phyloP scores from a whole-genome alignment of 2,329 filamentous ascomycete genomes.

The Myrmaecium sp. region DNA sequence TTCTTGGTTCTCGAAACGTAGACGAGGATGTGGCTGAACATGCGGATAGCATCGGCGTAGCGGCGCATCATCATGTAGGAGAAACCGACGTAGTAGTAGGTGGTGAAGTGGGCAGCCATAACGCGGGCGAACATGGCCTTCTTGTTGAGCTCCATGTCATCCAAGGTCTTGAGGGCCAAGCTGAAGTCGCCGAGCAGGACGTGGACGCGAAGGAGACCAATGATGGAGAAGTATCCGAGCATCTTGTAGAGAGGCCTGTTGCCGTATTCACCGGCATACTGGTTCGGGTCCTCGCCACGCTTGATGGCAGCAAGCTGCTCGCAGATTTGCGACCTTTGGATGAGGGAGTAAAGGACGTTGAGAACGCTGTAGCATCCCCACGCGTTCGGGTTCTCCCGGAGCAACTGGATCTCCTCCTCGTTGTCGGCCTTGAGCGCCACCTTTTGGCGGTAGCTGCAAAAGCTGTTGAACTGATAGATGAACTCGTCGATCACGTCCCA shows the following conservation, averaged over 20 bases:
- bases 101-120: constrained; percentile 98
- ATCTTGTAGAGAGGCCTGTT: constrained; percentile 90
- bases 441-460: constrained; percentile 90
- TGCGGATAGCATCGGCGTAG: constrained; percentile 97
- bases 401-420: constrained; percentile 78
- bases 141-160: constrained; percentile 99
- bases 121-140: constrained; percentile 99
- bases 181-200: constrained; percentile 94
- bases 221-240: constrained; percentile 98
- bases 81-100: constrained; percentile 99
- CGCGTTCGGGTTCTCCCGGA: constrained; percentile 94
- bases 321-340: constrained; percentile 94
- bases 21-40: constrained; percentile 99
- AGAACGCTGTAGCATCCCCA: constrained; percentile 99
- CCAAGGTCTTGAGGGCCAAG: constrained; percentile 93
- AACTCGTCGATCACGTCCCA: constrained; percentile 99
- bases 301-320: constrained; percentile 94
- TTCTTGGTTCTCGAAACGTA: constrained; percentile 99
- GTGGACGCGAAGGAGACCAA: constrained; percentile 89
- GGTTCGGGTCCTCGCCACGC: constrained; percentile 74
- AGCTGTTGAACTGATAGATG: constrained; percentile 99
- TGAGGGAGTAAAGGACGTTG: constrained; percentile 97
- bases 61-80: constrained; percentile 99
- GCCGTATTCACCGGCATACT: constrained; percentile 89
- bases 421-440: constrained; percentile 70